phyloP scores from a whole-genome alignment of 2,329 filamentous ascomycete species.

The Neopestalotiopsis sp. region DNA sequence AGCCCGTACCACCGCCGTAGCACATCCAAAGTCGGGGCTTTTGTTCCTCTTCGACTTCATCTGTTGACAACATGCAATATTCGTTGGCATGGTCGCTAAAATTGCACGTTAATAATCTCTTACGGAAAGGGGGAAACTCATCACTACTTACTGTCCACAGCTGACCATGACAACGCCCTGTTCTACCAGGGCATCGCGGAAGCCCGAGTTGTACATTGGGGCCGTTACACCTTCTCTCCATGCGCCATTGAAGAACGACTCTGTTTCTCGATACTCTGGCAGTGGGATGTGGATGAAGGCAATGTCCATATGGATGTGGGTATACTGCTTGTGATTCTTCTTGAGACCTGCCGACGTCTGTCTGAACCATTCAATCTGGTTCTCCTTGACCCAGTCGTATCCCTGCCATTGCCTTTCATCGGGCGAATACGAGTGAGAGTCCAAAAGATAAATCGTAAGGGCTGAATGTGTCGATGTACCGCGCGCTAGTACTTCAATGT shows the following conservation, averaged over 20 bases:
- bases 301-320: constrained; percentile 91
- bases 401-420: constrained; percentile 88
- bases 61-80: constrained; percentile 79
- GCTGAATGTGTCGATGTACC: constrained; percentile 84
- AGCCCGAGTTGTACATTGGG: constrained; percentile 88
- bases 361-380: constrained; percentile 94
- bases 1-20: constrained; percentile 89
- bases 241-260: constrained; percentile 68
- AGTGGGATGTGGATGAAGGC: constrained; percentile 98
- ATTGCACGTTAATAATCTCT: not conserved
- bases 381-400: constrained; percentile 96
- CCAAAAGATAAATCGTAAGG: constrained; percentile 91
- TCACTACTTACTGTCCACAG: constrained; percentile 78
- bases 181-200: constrained; percentile 86
- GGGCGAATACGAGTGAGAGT: constrained; percentile 90
- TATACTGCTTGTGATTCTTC: constrained; percentile 81
- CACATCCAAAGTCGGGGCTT: constrained; percentile 92
- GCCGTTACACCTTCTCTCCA: constrained; percentile 88
- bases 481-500: constrained; percentile 85
- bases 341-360: constrained; percentile 76
- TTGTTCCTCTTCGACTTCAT: constrained; percentile 47
- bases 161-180: constrained; percentile 86
- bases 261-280: constrained; percentile 77
- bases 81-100: constrained; percentile 91
- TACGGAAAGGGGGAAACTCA: no score